Conservation (phyloP, 192 early-diverging fungal genomes). For the Coemansia sp. region DNA sequence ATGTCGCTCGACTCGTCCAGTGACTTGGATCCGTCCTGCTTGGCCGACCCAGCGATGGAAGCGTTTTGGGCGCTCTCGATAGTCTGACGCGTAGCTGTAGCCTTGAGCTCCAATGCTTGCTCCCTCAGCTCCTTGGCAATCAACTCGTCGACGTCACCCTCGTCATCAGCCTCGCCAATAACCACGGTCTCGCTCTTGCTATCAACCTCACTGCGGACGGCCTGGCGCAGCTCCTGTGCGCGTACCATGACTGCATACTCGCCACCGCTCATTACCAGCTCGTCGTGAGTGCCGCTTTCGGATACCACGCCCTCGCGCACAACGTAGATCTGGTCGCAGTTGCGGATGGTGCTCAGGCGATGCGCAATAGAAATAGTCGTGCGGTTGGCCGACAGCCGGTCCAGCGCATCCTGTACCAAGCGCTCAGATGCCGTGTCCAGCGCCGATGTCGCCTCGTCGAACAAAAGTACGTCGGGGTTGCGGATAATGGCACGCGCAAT, state of each 20-base stretch:
- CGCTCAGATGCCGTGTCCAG: constrained; percentile 80
- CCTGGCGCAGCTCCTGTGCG: constrained; percentile 81
- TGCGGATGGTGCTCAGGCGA: constrained; percentile 87
- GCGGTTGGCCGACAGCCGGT: constrained; percentile 67
- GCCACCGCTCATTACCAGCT: constrained; percentile 62
- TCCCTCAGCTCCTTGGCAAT: constrained; percentile 46
- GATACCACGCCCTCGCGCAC: constrained; percentile 69
- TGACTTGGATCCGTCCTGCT: constrained; percentile 1
- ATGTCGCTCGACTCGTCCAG: constrained; percentile 34
- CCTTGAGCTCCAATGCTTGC: constrained; percentile 39
- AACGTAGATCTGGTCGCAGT: constrained; percentile 85
- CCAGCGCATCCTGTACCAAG: constrained; percentile 80
- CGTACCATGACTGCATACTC: constrained; percentile 59
- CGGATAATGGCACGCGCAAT: constrained; percentile 91
- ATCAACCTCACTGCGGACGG: constrained; percentile 23
- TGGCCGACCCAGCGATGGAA: neutral
- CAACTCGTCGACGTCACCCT: constrained; percentile 31
- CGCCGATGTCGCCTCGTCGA: constrained; percentile 90
- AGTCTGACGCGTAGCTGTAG: constrained; percentile 30
- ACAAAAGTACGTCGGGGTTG: constrained; percentile 76
- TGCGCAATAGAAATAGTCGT: constrained; percentile 93
- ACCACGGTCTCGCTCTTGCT: constrained; percentile 2
- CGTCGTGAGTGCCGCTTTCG: constrained; percentile 78
- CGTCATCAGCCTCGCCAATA: neutral
- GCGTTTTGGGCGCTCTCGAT: constrained; percentile 18